phyloP scores from a whole-genome alignment of 805 yeast genomes.

The Kurtzmaniella cleridarum region DNA sequence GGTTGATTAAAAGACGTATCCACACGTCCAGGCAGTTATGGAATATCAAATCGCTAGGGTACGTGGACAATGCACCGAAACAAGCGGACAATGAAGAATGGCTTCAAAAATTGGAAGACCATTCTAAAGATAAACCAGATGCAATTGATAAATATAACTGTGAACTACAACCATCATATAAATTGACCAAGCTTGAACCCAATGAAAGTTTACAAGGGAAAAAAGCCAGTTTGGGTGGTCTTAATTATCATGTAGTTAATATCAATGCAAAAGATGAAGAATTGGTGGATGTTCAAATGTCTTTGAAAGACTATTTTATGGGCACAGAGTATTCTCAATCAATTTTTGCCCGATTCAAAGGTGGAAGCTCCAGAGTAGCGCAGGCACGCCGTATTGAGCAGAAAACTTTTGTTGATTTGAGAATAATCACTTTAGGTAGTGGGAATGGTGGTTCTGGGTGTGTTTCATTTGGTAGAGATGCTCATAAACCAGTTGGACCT shows the following conservation, averaged over 20 bases:
- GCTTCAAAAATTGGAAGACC: conserved; percentile 20
- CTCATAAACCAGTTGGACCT: conserved; percentile 82
- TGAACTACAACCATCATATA: background rate
- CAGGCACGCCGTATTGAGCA: conserved; percentile 32
- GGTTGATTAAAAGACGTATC: no score
- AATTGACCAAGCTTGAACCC: conserved; percentile 5
- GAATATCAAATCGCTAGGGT: no score
- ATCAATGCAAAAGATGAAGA: background rate
- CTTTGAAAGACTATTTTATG: conserved; percentile 33
- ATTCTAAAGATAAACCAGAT: background rate
- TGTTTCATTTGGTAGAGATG: conserved; percentile 81
- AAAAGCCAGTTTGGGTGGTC: background rate
- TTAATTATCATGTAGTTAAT: no score
- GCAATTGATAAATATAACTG: background rate
- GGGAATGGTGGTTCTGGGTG: conserved; percentile 91
- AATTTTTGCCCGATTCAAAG: conserved; percentile 17
- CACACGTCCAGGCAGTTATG: no score
- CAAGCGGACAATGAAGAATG: conserved; percentile 39
- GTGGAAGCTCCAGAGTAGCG: conserved; percentile 19
- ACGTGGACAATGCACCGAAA: conserved; percentile 23
- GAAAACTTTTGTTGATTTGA: conserved; percentile 50
- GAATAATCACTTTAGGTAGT: conserved; percentile 58
- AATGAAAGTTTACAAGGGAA: conserved; percentile 1
- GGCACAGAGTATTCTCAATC: conserved; percentile 34
- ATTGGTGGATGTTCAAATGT: conserved; percentile 8